Percentiles rank a stretch among this genome's conserved stretches.
phyloP scores from a whole-genome alignment of 2,329 filamentous ascomycete genomes.

The Cucurbitaria berberidis region DNA sequence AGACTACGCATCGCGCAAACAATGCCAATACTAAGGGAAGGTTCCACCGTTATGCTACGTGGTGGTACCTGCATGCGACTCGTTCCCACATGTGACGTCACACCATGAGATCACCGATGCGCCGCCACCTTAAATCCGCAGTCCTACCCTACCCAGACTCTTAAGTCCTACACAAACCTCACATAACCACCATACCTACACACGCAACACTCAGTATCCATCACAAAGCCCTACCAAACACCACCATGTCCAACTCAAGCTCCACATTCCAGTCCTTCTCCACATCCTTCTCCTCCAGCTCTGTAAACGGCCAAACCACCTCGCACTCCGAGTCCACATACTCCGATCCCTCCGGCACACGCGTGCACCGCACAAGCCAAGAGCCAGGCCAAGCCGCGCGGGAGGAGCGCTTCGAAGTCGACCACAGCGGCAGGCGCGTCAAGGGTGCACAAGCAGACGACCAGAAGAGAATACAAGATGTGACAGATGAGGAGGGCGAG shows the following conservation, averaged over 20 bases:
- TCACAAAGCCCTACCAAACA: neutral
- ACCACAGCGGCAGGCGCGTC: conserved; percentile 26
- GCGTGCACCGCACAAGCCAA: conserved; percentile 32
- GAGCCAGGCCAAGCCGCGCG: conserved; percentile 32
- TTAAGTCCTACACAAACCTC: neutral
- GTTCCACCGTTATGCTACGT: no score
- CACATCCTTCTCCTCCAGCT: conserved; percentile 29
- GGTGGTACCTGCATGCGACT: neutral
- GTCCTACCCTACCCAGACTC: neutral
- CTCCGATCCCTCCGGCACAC: conserved; percentile 39
- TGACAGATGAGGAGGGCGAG: conserved; percentile 44
- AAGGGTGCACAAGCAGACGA: conserved; percentile 11
- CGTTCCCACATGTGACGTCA: conserved; percentile 14
- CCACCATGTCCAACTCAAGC: neutral
- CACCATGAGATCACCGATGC: conserved; percentile 13
- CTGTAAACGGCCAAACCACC: conserved; percentile 38
- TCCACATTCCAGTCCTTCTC: conserved; percentile 36
- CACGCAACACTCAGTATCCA: neutral
- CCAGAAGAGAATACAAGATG: conserved; percentile 37
- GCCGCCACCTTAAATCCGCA: neutral
- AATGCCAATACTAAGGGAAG: no score
- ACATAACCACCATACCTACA: neutral
- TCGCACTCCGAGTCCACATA: conserved; percentile 32
- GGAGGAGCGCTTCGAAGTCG: conserved; percentile 36
- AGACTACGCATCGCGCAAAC: neutral